phyloP scores from a whole-genome alignment of 352 stramenopile genomes.

The Aphanomyces invadans region DNA sequence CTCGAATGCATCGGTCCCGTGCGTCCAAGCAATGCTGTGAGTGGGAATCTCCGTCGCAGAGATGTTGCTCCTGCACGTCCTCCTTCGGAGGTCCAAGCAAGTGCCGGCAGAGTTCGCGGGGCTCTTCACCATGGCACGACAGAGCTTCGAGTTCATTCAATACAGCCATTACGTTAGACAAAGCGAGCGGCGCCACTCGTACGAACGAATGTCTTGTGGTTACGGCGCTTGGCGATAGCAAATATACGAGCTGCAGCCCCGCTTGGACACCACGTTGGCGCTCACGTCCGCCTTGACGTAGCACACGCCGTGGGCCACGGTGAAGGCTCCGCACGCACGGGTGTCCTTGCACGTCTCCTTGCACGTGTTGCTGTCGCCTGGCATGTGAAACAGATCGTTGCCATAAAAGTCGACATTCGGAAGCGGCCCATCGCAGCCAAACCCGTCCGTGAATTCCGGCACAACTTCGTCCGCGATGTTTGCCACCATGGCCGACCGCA shows the following conservation, averaged over 20 bases:
- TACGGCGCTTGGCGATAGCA: neutral
- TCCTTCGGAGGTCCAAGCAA: no score
- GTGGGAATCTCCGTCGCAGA: no score
- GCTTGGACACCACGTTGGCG: neutral
- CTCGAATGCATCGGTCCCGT: neutral
- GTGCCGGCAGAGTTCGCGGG: no score
- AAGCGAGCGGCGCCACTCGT: no score
- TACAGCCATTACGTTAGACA: no score
- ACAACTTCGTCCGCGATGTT: neutral
- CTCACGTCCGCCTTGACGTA: neutral
- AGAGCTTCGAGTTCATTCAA: no score
- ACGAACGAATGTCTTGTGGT: no score
- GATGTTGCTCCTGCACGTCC: no score
- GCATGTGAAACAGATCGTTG: neutral
- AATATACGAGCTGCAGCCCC: neutral
- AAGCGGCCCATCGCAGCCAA: neutral
- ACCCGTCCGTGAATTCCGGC: neutral
- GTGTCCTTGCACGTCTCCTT: neutral
- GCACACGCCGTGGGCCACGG: neutral
- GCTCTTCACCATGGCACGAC: no score
- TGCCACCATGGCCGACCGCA: no score
- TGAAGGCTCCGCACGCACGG: neutral
- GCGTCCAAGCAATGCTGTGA: no score
- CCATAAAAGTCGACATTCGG: neutral
- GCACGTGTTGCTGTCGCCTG: neutral